Evolutionary conservation across 306 rosid genomes (phyloP).

Genomic region (Fragaria vesca): DNA sequence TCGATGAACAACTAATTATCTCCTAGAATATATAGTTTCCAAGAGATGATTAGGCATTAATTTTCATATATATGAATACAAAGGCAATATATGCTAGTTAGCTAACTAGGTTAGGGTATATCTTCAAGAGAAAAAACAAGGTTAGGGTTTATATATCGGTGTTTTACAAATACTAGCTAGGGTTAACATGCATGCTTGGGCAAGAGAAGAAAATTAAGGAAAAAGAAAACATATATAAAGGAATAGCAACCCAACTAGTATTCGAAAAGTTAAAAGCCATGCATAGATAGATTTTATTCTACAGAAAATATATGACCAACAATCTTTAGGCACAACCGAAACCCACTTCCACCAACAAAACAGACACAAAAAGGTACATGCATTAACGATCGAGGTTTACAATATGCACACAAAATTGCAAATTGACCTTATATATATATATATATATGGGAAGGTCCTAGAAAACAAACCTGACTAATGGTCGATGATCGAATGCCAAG

Average conservation of each 20-base stretch:
- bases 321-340: neutral
- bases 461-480: neutral
- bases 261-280: neutral
- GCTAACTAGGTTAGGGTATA: neutral
- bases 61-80: no score
- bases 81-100: neutral
- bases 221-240: neutral
- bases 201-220: neutral
- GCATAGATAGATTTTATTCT: neutral
- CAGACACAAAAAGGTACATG: neutral
- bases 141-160: no score
- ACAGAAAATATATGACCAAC: neutral
- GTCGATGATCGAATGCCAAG: conserved; percentile 1
- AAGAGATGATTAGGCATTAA: neutral
- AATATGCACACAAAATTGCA: neutral
- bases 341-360: conserved; percentile 5
- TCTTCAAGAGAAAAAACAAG: no score
- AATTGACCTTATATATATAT: neutral
- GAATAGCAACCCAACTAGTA: neutral
- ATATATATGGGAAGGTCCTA: neutral
- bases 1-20: no score
- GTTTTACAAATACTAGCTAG: neutral
- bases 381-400: neutral
- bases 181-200: neutral
- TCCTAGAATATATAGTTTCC: no score